These are phyloP conservation scores for Trichaptum fuscoviolaceum DNA, from an alignment of 768 basidiomycete species.

Conservation along the genomic window DNA sequence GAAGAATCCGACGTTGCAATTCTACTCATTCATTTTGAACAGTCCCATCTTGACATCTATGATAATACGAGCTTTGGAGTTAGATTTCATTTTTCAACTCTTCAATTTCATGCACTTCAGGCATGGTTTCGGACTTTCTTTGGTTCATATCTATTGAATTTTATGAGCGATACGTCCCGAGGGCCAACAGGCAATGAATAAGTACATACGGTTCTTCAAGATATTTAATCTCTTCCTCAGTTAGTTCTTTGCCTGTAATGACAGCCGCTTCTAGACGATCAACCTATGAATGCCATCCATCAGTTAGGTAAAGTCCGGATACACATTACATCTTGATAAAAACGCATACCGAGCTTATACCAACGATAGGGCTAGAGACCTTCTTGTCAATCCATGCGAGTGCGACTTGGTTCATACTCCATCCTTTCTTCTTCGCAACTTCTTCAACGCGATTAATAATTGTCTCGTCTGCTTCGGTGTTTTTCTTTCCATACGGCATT, in stretches of 20 bases:
- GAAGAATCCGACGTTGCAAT: too few relatives aligned
- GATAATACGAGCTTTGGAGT: not conserved
- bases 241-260: conserved; percentile 23
- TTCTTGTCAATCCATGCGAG: conserved; percentile 37
- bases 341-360: conserved; percentile 23
- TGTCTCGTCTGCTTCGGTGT: conserved; percentile 23
- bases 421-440: conserved; percentile 35
- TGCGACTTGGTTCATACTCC: conserved; percentile 41
- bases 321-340: not conserved
- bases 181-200: not conserved
- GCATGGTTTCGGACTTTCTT: conserved; percentile 1
- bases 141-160: not conserved
- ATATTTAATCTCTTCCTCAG: conserved; percentile 36
- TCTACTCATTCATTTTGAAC: too few relatives aligned
- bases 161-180: not conserved
- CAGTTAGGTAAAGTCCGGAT: not conserved
- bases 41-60: too few relatives aligned
- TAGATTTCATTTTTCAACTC: not conserved
- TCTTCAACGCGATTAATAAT: conserved; percentile 36
- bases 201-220: conserved; percentile 35
- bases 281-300: not conserved
- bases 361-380: conserved; percentile 35
- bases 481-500: conserved; percentile 15
- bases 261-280: conserved; percentile 1
- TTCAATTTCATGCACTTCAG: not conserved